Conservation (phyloP, 768 basidiomycete genomes). For the Pulveroboletus sp. region DNA sequence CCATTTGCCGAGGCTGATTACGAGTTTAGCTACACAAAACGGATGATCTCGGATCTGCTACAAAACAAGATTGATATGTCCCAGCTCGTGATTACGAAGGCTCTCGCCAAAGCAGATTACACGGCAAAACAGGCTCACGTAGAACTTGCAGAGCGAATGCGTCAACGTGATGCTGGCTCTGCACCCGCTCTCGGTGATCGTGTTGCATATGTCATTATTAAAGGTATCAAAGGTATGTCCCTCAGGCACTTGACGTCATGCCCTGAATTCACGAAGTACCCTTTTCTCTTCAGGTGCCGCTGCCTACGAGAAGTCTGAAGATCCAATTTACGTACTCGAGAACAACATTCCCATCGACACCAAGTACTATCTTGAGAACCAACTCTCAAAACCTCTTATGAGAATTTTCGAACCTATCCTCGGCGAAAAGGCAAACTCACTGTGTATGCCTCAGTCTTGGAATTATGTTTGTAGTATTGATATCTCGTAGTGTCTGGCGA, state of each 20-base stretch:
- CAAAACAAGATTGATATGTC: conserved; percentile 99
- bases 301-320: conserved; percentile 98
- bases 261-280: neutral
- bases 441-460: conserved; percentile 49
- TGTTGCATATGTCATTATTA: conserved; percentile 98
- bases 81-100: conserved; percentile 98
- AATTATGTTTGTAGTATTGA: neutral
- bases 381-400: conserved; percentile 93
- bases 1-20: conserved; percentile 14
- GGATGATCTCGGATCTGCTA: conserved; percentile 85
- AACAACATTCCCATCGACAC: conserved; percentile 98
- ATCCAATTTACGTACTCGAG: conserved; percentile 94
- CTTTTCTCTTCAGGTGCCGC: conserved; percentile 64
- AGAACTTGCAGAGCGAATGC: conserved; percentile 94
- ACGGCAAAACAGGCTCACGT: conserved; percentile 94
- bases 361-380: conserved; percentile 96
- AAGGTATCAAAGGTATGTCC: conserved; percentile 81
- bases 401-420: conserved; percentile 98
- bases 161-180: conserved; percentile 92
- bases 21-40: conserved; percentile 79
- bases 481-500: conserved; percentile 77
- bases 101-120: conserved; percentile 90
- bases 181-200: conserved; percentile 97
- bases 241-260: neutral
- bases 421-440: conserved; percentile 81